Evolutionary conservation across 371 early-diverging fungal species (phyloP).

Genomic region (Mortierella sp.): DNA sequence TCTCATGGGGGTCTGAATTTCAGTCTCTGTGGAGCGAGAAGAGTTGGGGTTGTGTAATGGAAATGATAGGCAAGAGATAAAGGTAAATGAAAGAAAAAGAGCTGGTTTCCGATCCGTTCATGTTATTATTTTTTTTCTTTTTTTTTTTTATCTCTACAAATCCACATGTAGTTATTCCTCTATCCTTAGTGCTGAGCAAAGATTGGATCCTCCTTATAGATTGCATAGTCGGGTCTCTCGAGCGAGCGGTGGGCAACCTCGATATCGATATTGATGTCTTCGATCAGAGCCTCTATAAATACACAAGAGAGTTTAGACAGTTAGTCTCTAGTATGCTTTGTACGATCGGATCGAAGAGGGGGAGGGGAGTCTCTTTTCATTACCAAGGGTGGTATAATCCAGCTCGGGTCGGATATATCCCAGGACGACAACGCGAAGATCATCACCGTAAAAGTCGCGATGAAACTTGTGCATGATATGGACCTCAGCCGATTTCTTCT

Average conservation of each 20-base stretch:
- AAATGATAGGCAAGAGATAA: no score
- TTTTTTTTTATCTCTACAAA: no score
- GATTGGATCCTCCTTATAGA: constrained; percentile 43
- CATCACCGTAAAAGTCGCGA: constrained; percentile 91
- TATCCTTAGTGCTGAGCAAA: constrained; percentile 23
- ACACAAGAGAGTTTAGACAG: constrained; percentile 6
- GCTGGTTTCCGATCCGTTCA: no score
- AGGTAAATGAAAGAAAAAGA: no score
- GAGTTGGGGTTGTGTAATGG: no score
- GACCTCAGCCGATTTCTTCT: constrained; percentile 95
- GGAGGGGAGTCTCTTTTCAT: neutral
- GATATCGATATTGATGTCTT: constrained; percentile 93
- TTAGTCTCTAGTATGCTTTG: constrained; percentile 1
- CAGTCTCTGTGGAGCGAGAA: no score
- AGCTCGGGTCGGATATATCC: constrained; percentile 93
- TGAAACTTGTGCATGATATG: constrained; percentile 91
- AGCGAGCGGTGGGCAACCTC: constrained; percentile 80
- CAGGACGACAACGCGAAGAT: constrained; percentile 83
- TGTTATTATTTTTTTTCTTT: no score
- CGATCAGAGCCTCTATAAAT: constrained; percentile 83
- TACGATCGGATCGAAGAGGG: neutral
- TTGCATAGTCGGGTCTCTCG: constrained; percentile 61
- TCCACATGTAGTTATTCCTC: no score
- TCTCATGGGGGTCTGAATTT: no score
- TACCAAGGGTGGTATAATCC: constrained; percentile 88